phyloP scores from a whole-genome alignment of 345 rosid species.

The Hevea brasiliensis region DNA sequence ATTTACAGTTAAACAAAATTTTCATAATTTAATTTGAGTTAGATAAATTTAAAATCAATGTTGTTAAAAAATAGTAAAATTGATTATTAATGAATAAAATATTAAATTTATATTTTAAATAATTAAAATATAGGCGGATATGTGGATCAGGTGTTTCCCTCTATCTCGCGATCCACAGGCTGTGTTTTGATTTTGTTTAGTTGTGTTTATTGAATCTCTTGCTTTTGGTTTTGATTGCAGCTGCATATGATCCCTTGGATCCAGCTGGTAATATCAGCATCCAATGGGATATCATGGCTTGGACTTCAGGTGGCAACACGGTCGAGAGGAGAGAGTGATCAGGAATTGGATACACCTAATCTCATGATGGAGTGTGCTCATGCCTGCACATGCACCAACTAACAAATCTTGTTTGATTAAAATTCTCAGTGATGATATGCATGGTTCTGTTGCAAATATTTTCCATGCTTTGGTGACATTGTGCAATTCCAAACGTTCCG shows the following conservation, averaged over 20 bases:
- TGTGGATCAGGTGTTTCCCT: too few relatives aligned
- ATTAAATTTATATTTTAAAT: too few relatives aligned
- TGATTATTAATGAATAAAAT: too few relatives aligned
- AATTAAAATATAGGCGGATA: too few relatives aligned
- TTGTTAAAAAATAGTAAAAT: too few relatives aligned
- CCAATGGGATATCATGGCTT: slow-evolving; percentile 86
- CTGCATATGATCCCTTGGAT: slow-evolving; percentile 90
- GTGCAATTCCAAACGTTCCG: slow-evolving; percentile 72
- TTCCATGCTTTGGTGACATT: slow-evolving; percentile 68
- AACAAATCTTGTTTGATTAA: neutral
- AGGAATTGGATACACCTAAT: too few relatives aligned
- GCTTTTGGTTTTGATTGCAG: slow-evolving; percentile 38
- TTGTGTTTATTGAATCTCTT: slow-evolving; percentile 9
- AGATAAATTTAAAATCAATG: too few relatives aligned
- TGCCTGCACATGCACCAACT: too few relatives aligned
- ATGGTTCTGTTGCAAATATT: slow-evolving; percentile 3
- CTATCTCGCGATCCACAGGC: too few relatives aligned
- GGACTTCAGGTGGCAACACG: slow-evolving; percentile 85
- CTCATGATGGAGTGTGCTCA: too few relatives aligned
- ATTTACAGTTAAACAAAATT: too few relatives aligned
- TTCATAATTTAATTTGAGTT: too few relatives aligned
- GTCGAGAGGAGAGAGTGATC: slow-evolving; percentile 42
- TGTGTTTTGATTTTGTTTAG: neutral
- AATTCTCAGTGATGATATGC: neutral
- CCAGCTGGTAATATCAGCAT: slow-evolving; percentile 80